Conservation (phyloP, 2,329 filamentous ascomycete species). For the Chrysosporium queenslandicum region DNA sequence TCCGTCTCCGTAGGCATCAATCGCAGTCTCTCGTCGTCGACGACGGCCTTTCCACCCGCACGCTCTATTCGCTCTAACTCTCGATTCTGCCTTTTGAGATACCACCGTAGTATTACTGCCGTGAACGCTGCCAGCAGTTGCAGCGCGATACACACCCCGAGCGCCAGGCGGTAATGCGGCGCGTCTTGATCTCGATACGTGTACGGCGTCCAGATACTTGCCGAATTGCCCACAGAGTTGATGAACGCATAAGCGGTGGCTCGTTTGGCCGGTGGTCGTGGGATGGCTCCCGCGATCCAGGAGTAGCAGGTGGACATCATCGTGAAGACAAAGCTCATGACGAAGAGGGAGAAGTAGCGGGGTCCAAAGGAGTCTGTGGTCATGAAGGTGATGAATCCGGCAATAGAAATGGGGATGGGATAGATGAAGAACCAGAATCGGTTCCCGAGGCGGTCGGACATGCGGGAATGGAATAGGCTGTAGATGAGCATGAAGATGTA, state of each 20-base stretch:
- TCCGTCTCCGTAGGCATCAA: constrained; percentile 44
- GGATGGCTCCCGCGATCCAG: constrained; percentile 45
- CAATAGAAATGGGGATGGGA: constrained; percentile 43
- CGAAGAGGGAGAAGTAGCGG: constrained; percentile 47
- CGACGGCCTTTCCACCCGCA: not conserved
- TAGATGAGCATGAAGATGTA: constrained; percentile 47
- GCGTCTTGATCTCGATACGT: constrained; percentile 36
- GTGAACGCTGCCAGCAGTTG: constrained; percentile 29
- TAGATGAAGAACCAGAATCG: constrained; percentile 47
- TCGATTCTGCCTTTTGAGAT: constrained; percentile 41
- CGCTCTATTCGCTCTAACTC: constrained; percentile 42
- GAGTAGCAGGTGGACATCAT: constrained; percentile 43
- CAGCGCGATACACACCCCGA: constrained; percentile 36
- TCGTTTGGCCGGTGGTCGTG: constrained; percentile 46
- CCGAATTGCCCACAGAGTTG: constrained; percentile 46
- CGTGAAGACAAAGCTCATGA: constrained; percentile 48
- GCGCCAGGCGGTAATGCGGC: constrained; percentile 34
- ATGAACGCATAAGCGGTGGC: constrained; percentile 47
- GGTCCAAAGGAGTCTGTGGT: constrained; percentile 43
- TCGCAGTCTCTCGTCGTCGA: constrained; percentile 32
- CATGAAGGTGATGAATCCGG: constrained; percentile 48
- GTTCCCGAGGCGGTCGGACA: constrained; percentile 38
- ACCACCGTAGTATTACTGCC: constrained; percentile 31
- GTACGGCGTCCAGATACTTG: constrained; percentile 45
- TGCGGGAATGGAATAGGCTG: constrained; percentile 36